Conservation (phyloP, 2,329 filamentous ascomycete genomes). For the Aspergillus floridensis region DNA sequence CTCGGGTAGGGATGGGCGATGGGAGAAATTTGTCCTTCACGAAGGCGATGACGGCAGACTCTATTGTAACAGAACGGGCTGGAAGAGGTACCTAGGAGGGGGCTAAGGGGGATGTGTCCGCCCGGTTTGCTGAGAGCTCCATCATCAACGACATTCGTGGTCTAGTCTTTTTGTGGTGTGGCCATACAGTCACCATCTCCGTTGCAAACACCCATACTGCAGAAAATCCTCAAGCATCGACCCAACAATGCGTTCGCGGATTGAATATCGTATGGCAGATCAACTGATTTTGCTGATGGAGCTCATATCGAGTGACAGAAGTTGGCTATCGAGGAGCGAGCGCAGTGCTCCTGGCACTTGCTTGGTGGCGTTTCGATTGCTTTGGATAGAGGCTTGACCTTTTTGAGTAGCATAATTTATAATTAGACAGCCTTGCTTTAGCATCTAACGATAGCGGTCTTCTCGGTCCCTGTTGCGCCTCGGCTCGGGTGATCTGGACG, state of each 20-base stretch:
- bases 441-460: conserved; percentile 31
- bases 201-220: not conserved
- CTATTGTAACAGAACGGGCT: conserved; percentile 68
- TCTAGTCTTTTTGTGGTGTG: not conserved
- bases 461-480: conserved; percentile 31
- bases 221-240: not conserved
- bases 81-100: conserved; percentile 71
- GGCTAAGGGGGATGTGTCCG: conserved; percentile 20
- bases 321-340: not conserved
- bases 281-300: not conserved
- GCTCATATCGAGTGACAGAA: not conserved
- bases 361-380: not conserved
- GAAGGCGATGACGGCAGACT: conserved; percentile 66
- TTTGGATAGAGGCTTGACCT: not conserved
- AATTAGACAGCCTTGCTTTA: conserved; percentile 1
- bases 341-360: not conserved
- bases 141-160: not conserved
- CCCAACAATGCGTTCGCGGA: not conserved
- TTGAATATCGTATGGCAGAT: not conserved
- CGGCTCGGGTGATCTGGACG: conserved; percentile 31
- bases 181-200: not conserved
- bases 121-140: not conserved
- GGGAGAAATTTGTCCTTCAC: conserved; percentile 81
- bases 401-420: conserved; percentile 5
- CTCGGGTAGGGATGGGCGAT: conserved; percentile 74